Evolutionary conservation across 1,284 basidiomycete genomes (phyloP), one percentile per base, ranked within the genome.

Genomic region (Cystobasidium sp.): DNA sequence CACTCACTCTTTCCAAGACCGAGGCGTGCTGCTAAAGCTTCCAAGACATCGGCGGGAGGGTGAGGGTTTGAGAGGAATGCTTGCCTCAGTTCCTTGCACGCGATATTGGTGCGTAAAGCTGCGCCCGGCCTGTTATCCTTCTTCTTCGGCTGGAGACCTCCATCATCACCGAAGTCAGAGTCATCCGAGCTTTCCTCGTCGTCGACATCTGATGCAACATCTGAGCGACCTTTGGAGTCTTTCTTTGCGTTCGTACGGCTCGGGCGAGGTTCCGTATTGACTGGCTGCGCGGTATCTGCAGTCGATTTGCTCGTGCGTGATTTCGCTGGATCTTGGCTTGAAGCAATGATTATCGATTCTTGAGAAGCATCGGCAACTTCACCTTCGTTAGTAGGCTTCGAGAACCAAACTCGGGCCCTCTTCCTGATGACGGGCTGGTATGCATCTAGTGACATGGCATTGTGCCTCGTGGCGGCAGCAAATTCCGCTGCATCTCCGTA

Each of bases 1-100:
- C 16, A 41, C 70, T 59, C 63, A 73, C 70, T 73, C 63, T 73
- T 73, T 24, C 70, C 70, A 16, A 73, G 31, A 20, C 70, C 70
- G 39, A 73, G 70, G n/a, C 58, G n/a, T 3, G n/a, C 39, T 49
- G 70, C 70, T 24, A 73, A 46, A 22, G 61, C 62, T 46, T 73
- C 70, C 59, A 73, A 53, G 20, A 73, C 70, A 49, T 46, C 41
- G 43, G 62, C 55, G 49, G 70, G 14, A 47, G 70, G 70, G 37
- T 73, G 70, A 39, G 70, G 70, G 43, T 73, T 73, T 14, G 70
- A 31, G 12, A 66, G 63, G 70, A 73, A 73, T 14, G 70, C 49
- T 20, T 53, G 49, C 22, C 53, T 49, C 0, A 73, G 52, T 46
- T 73, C 70, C 9, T 31, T 65, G 70, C 70, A 73, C 43, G 70